Conservation (phyloP, 306 rosid species). For the Amphicarpaea edgeworthii region DNA sequence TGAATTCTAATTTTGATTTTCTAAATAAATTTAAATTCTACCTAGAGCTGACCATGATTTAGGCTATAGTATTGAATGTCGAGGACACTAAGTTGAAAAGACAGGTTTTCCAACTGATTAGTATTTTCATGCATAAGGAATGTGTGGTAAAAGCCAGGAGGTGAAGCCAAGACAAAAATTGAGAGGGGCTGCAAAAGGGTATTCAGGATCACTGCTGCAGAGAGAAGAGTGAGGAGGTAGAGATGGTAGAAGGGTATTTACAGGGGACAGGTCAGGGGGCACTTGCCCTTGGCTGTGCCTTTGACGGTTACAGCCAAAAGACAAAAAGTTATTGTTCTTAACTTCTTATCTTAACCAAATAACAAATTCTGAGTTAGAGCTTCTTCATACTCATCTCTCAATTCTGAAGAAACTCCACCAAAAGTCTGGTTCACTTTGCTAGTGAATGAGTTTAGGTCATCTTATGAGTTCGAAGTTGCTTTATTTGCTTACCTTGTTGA, state of each 20-base stretch:
- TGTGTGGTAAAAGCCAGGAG: slow-evolving; percentile 12
- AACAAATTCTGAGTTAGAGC: slow-evolving; percentile 16
- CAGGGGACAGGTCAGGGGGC: not conserved
- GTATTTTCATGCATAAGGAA: slow-evolving; percentile 24
- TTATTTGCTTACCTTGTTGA: slow-evolving; percentile 5
- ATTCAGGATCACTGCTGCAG: not conserved
- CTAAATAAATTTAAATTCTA: slow-evolving; percentile 3
- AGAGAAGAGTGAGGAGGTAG: slow-evolving; percentile 25
- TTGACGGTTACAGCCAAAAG: not conserved
- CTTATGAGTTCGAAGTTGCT: slow-evolving; percentile 9
- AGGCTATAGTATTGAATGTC: slow-evolving; percentile 10
- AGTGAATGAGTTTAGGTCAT: slow-evolving; percentile 23
- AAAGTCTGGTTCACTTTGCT: slow-evolving; percentile 27
- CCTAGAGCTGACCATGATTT: not conserved
- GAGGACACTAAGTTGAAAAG: slow-evolving; percentile 20
- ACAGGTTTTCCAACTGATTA: slow-evolving; percentile 12
- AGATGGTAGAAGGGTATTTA: slow-evolving; percentile 18
- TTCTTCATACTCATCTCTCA: slow-evolving; percentile 23
- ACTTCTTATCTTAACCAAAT: slow-evolving; percentile 1
- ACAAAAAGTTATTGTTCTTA: slow-evolving; percentile 14
- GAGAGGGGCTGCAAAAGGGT: not conserved
- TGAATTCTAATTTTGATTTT: slow-evolving; percentile 1
- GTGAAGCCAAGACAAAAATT: slow-evolving; percentile 8
- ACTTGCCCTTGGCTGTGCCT: slow-evolving; percentile 24
- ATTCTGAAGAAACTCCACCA: slow-evolving; percentile 8